Conservation (phyloP, 2,329 filamentous ascomycete genomes). For the Ceratocystis diversiconidia region DNA sequence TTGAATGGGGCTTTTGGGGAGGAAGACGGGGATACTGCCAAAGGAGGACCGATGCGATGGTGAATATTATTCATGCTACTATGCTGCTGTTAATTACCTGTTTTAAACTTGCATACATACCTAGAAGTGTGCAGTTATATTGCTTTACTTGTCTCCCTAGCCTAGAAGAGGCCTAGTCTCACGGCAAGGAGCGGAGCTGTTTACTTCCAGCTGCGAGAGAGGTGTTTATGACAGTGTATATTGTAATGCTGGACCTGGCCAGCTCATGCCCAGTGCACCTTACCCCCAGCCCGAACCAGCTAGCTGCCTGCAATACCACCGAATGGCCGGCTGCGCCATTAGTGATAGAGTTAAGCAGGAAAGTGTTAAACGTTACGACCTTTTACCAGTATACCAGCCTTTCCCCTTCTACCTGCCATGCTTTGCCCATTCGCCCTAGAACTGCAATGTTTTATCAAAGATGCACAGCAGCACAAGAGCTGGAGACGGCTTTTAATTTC, state of each 20-base stretch:
- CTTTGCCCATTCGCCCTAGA: not conserved
- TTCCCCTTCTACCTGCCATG: not conserved
- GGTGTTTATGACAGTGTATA: constrained; percentile 1
- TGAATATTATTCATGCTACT: not conserved
- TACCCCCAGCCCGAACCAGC: not conserved
- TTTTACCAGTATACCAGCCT: not conserved
- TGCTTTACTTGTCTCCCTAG: no score
- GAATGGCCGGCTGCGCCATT: constrained; percentile 5
- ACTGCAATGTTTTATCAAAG: not conserved
- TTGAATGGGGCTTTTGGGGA: not conserved
- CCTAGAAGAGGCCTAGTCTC: not conserved
- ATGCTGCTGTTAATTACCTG: no score
- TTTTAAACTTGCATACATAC: not conserved
- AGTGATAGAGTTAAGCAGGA: not conserved
- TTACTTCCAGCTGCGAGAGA: not conserved
- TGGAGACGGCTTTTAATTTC: not conserved
- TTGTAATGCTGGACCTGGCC: not conserved
- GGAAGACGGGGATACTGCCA: not conserved
- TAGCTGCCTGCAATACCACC: not conserved
- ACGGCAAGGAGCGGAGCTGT: not conserved
- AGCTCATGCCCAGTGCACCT: not conserved
- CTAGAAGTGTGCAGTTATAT: not conserved
- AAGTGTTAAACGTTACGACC: not conserved
- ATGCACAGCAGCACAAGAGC: not conserved
- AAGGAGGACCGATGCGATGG: not conserved